Base-by-base conservation (phyloP, 1,284 basidiomycete genomes). In the Termitomyces sp. region DNA sequence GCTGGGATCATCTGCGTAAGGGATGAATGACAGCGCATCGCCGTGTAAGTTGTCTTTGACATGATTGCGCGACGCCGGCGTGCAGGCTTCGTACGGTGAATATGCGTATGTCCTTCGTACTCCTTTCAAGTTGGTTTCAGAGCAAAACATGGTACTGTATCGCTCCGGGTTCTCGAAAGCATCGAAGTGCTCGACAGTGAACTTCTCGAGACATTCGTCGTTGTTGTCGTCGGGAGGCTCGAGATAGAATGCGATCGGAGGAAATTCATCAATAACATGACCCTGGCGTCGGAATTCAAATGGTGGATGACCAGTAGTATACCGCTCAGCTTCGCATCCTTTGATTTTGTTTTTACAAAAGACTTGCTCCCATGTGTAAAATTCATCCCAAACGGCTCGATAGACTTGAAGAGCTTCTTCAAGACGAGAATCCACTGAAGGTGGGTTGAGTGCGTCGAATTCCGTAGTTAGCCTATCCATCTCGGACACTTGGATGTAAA, bases 1-100 rank as follows among this genome's bases (percentile, higher is more conserved):
- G 0, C 45, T 35, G 0, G 61, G 58, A 38, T 75, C 57, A 39
- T 62, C 60, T 26, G 57, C 55, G 16, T 57, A 62, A 3, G 60
- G 60, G 8, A 57, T 42, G 35, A 60, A 62, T 5, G 54, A 33
- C 24, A 53, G 39, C 11, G 46, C 39, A n/a, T 21, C 31, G 26
- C 39, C 40, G 11, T 38, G 19, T 5, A 37, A 2, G 1, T 43
- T 28, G 16, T 53, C 35, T n/a, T 31, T 49, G 11, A 43, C 31
- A n/a, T 54, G 46, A 34, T 53, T 62, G 30, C 46, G 45, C 8
- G 59, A 57, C 1, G 42, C 48, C 1, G 59, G 59, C 1, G 60
- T 62, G 34, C 60, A 62, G 30, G 42, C 46, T 13, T 59, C 54
- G 38, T 62, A 62, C 7, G 24, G 50, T 3, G 59, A 50, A 30